Evolutionary conservation across 2,329 filamentous ascomycete species (phyloP).

Genomic region (Hymenoscyphus occultus): DNA sequence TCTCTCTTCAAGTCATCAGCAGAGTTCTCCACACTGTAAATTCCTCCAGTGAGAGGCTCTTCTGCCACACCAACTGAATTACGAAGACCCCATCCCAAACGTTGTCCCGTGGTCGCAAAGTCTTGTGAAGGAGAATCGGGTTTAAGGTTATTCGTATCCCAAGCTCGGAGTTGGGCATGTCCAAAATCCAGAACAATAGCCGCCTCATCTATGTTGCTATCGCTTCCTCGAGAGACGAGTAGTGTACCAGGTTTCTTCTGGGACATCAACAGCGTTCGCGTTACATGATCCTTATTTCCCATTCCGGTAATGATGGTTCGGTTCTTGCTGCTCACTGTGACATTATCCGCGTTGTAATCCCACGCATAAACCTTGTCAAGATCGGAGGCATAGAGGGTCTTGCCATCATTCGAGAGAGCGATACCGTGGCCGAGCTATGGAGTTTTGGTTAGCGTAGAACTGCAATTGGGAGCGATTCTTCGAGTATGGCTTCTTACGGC

Average conservation of each 20-base stretch:
- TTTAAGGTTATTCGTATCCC: slow-evolving; percentile 43
- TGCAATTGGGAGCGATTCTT: slow-evolving; percentile 12
- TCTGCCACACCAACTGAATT: slow-evolving; percentile 72
- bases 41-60: slow-evolving; percentile 50
- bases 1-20: slow-evolving; percentile 60
- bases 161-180: slow-evolving; percentile 65
- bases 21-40: slow-evolving; percentile 67
- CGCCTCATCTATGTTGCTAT: slow-evolving; percentile 57
- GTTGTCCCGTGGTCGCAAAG: slow-evolving; percentile 47
- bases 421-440: slow-evolving; percentile 54
- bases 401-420: slow-evolving; percentile 50
- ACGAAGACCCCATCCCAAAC: slow-evolving; percentile 66
- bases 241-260: slow-evolving; percentile 52
- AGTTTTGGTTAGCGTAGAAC: slow-evolving; percentile 9
- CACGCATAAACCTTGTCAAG: slow-evolving; percentile 59
- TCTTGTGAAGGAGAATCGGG: slow-evolving; percentile 39
- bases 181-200: slow-evolving; percentile 53
- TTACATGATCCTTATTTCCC: slow-evolving; percentile 59
- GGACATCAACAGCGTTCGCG: slow-evolving; percentile 64
- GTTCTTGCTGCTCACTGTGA: slow-evolving; percentile 44
- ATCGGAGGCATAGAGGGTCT: slow-evolving; percentile 56
- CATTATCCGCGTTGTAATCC: slow-evolving; percentile 57
- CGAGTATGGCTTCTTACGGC: slow-evolving; percentile 13
- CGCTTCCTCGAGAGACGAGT: slow-evolving; percentile 64
- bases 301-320: slow-evolving; percentile 60